Evolutionary conservation across 139 green algal genomes (phyloP).

Genomic region (Chlorella sorokiniana): DNA sequence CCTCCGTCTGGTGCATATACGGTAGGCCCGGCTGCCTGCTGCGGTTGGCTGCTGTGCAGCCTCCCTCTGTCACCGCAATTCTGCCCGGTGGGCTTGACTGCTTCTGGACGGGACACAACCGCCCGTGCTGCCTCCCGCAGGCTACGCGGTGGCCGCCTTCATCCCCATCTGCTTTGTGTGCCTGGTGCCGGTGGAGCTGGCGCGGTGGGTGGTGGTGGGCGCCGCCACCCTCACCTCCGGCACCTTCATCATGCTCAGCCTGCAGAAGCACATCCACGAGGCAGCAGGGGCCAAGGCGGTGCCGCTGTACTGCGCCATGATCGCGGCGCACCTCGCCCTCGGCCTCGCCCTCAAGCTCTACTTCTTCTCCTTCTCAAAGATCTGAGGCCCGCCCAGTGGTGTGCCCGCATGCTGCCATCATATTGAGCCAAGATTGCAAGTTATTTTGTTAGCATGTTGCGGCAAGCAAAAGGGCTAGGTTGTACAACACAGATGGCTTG

Average conservation of each 20-base stretch:
- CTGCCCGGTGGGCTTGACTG: too few relatives aligned
- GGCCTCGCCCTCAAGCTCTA: slow-evolving; percentile 82
- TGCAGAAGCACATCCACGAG: slow-evolving; percentile 66
- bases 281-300: slow-evolving; percentile 66
- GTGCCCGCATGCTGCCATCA: neutral
- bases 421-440: too few relatives aligned
- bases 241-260: slow-evolving; percentile 77
- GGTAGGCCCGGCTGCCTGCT: slow-evolving; percentile 42
- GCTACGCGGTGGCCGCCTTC: slow-evolving; percentile 82
- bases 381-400: neutral
- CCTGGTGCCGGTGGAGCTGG: slow-evolving; percentile 66
- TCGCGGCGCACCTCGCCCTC: slow-evolving; percentile 62
- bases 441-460: too few relatives aligned
- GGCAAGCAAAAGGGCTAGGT: neutral
- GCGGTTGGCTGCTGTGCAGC: neutral
- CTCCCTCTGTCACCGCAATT: too few relatives aligned
- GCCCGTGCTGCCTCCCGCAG: slow-evolving; percentile 34
- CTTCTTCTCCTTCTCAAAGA: slow-evolving; percentile 74
- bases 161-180: slow-evolving; percentile 80
- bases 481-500: neutral
- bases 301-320: slow-evolving; percentile 60
- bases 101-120: too few relatives aligned
- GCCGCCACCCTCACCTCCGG: slow-evolving; percentile 58
- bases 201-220: slow-evolving; percentile 69
- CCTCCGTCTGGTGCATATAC: slow-evolving; percentile 83